Evolutionary conservation across 306 rosid genomes (phyloP), one percentile per base, ranked within the genome.

Genomic region (Casuarina equisetifolia): DNA sequence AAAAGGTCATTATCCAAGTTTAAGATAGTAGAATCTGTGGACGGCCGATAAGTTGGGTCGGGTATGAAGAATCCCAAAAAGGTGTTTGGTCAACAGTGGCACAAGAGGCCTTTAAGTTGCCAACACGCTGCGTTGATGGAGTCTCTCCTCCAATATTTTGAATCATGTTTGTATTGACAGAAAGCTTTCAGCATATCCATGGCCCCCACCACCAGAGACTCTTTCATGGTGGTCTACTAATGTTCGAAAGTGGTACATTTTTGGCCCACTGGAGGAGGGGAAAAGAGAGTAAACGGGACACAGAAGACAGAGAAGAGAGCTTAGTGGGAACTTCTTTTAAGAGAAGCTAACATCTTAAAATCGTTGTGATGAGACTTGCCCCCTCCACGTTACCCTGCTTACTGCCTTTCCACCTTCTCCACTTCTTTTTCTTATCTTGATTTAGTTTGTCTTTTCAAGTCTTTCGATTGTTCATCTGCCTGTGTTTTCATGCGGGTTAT

Each of bases 11-110:
- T 80, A 82, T 90, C 86, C 77, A 72, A 81, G 67, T 73, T 77
- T 46, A 78, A 84, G 86, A 86, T 67, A 79, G 78, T 72, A 82
- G 93, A 90, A 94, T 90, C 90, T 79, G 84, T 82, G 94, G 97
- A 81, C 87, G 97, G 92, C 92, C 90, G 82, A 46, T 45, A 73
- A 82, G 85, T 82, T 86, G 84, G 78, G 92, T 82, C 63, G 63
- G 73, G 84, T 82, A 82, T 43, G 43, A 79, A 87, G 96, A 94
- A 90, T 90, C 89, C 85, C 89, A 40, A 83, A 89, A 90, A 90
- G 92, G 82, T 40, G 88, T 77, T 82, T 51, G 72, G 84, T 74
- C 80, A 72, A 74, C 81, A 84, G 89, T 83, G 85, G 89, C 79
- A 70, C 57, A 74, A 78, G 75, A 74, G 75, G n/a, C 76, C 64